Percentiles rank a stretch among this genome's conserved stretches.
Conservation (phyloP, 2,329 filamentous ascomycete species). For the Dissoconium aciculare region DNA sequence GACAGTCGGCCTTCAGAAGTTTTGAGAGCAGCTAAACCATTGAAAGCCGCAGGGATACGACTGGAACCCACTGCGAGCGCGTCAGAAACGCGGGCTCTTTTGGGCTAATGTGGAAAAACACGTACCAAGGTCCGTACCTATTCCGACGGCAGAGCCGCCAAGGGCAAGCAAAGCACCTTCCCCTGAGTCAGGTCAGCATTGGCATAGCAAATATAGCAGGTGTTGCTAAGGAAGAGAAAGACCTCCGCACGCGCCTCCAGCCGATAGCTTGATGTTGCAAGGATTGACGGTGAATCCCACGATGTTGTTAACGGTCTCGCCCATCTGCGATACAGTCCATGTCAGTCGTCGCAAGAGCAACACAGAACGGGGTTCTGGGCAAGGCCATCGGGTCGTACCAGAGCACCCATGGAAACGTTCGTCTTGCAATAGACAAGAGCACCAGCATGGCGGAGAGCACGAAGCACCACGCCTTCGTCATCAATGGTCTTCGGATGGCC, state of each 20-base stretch:
- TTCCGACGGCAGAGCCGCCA: constrained; percentile 39
- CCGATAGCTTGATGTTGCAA: constrained; percentile 38
- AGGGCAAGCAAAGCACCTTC: constrained; percentile 43
- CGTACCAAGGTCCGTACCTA: constrained; percentile 42
- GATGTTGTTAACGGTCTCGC: constrained; percentile 48
- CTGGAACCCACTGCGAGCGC: constrained; percentile 32
- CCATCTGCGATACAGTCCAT: too few relatives aligned
- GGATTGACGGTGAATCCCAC: constrained; percentile 45
- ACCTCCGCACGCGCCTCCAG: constrained; percentile 45
- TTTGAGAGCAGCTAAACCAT: constrained; percentile 42
- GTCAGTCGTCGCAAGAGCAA: too few relatives aligned
- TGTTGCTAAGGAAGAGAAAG: too few relatives aligned
- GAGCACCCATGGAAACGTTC: constrained; percentile 40
- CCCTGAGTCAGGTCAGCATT: too few relatives aligned
- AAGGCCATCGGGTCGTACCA: too few relatives aligned
- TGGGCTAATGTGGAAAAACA: constrained; percentile 28
- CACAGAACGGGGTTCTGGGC: too few relatives aligned
- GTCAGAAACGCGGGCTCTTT: not conserved
- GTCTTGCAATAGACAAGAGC: constrained; percentile 44
- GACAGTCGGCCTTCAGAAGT: constrained; percentile 40
- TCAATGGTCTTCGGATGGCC: too few relatives aligned
- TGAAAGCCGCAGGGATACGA: constrained; percentile 45
- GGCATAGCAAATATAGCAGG: too few relatives aligned
- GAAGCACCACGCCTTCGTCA: constrained; percentile 47
- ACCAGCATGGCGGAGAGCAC: constrained; percentile 38